Evolutionary conservation across 2,329 filamentous ascomycete genomes (phyloP).

Genomic region (Calonectria henricotiae): DNA sequence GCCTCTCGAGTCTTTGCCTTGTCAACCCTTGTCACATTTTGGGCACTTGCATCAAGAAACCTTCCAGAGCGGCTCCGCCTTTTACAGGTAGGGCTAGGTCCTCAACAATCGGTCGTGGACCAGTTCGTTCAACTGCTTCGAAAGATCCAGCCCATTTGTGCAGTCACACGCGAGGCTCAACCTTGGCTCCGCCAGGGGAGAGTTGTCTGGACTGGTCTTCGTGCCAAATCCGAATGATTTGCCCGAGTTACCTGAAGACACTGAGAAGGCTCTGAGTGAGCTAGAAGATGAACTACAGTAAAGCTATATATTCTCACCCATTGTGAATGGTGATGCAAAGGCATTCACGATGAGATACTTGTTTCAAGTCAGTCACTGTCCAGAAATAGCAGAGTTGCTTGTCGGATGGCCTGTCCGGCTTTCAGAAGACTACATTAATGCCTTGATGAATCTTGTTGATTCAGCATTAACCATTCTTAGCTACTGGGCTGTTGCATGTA

Average conservation of each 20-base stretch:
- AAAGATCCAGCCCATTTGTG: constrained; percentile 5
- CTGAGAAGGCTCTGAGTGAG: not conserved
- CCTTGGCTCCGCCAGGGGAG: constrained; percentile 16
- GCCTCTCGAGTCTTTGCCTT: constrained; percentile 34
- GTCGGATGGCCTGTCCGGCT: constrained; percentile 38
- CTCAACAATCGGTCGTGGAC: not conserved
- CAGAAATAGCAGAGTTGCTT: constrained; percentile 31
- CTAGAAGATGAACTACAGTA: constrained; percentile 1
- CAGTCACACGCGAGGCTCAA: constrained; percentile 1
- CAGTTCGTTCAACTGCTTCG: constrained; percentile 31
- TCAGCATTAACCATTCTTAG: constrained; percentile 33
- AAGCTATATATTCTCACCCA: not conserved
- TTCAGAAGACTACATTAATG: constrained; percentile 32
- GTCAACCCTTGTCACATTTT: constrained; percentile 40
- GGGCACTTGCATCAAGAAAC: constrained; percentile 40
- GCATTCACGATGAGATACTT: constrained; percentile 25
- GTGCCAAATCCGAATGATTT: not conserved
- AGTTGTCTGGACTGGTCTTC: not conserved
- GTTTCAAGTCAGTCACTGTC: constrained; percentile 25
- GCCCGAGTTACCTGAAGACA: constrained; percentile 13
- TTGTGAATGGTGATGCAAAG: not conserved
- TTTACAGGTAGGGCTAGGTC: not conserved
- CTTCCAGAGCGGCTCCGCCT: constrained; percentile 38
- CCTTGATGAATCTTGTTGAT: constrained; percentile 16
- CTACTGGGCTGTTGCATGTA: constrained; percentile 38